Evolutionary conservation across 352 stramenopile species (phyloP), one percentile per base, ranked within the genome.

Genomic region (Thraustotheca clavata): DNA sequence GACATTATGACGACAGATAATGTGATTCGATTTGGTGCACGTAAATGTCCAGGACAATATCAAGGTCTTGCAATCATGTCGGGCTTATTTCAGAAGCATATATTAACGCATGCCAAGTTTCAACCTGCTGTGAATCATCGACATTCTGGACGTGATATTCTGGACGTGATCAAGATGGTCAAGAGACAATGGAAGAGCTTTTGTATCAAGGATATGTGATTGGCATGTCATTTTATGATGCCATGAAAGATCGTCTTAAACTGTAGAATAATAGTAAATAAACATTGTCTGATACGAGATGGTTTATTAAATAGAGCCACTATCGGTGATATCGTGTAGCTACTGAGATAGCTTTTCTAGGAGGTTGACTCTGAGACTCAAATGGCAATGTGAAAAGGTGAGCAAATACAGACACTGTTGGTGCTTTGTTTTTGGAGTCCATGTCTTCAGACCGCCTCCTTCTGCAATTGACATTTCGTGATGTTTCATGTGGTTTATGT

Each of bases 331-430:
- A 9, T 2, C 6, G 16, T 9, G 3, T 52, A 14, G 43, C n/a
- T 31, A 52, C n/a, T n/a, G n/a, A n/a, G n/a, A n/a, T n/a, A 2
- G 34, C 43, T 7, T 24, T 52, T 24, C 43, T 24, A 31, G 12
- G 43, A 31, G 38, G 16, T 16, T 26, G 55, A 3, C 39, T 32
- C 11, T 32, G 14, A 16, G 57, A 16, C 33, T 65, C 57, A 27
- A 65, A 65, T 33, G 57, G 57, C 18, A 65, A 22, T 11, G 57
- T 65, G 27, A 65, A 65, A 5, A 65, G 32, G 40, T 65, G 57
- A 18, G 35, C 47, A 20, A 65, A 65, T 8, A 31, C 32, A 6
- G 54, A 62, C 55, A 41, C 34, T 9, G 55, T 18, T 3, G 26
- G 20, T 26, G 36, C 33, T 18, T 40, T n/a, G 39, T 29, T 20